Base-by-base conservation (phyloP, 1,284 basidiomycete genomes). In the Ceratobasidium sp. region DNA sequence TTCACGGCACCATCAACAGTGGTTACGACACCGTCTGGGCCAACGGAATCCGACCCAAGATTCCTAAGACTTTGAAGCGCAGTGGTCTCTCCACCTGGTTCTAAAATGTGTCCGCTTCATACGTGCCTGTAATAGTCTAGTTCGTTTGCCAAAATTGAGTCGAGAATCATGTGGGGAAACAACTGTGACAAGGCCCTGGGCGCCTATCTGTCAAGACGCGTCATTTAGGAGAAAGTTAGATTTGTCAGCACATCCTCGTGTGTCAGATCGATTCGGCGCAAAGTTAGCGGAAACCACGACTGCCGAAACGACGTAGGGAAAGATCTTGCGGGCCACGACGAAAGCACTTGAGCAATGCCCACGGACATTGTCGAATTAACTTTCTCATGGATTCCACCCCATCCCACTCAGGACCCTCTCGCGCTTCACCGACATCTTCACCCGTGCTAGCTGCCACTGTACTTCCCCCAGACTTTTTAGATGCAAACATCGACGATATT, bases 401-500 rank as follows among this genome's bases (percentile, higher is more conserved):
- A n/a, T 36, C 69, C 56, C 56, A 36, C 14, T 53, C 44, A 44
- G 36, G 54, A 53, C 22, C 66, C 27, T 31, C 66, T 45, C 48
- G 69, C 69, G 45, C 57, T 17, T 72, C 66, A 27, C 41, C 53
- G 1, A 59, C 47, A 27, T 44, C 53, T 66, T 54, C 59, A 53
- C 56, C 74, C n/a, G 27, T 62, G 24, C 29, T 47, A 51, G 57
- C 47, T 51, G 63, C 63, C 22, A 75, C 41, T 31, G 27, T 74
- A 7, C 54, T 94, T 81, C 90, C 93, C 81, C 82, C 88, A 82
- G 86, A 86, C 80, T 93, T 93, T 84, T 88, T 93, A 85, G 88
- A 93, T 81, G 91, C 91, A 79, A 87, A 90, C 78, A 88, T 93
- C 81, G 93, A 97, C 80, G 87, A 89, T 80, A 89, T 98, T 80